These are phyloP conservation scores for Penicillium griseofulvum DNA, from an alignment of 2,329 filamentous ascomycete species.

Conservation along the genomic window DNA sequence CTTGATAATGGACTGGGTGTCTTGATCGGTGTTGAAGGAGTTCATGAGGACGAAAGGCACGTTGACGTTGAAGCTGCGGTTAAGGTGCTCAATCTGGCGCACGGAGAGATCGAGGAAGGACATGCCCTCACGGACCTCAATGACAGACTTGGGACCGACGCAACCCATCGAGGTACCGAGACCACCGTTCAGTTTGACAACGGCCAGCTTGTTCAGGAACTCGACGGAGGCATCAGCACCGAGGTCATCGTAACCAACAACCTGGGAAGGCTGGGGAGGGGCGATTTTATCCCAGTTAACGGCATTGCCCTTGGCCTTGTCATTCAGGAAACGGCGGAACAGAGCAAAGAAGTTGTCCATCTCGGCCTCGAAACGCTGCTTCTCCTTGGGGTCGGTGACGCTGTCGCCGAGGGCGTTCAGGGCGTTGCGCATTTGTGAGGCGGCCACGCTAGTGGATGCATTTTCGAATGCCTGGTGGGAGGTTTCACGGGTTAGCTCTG, in stretches of 20 bases:
- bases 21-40: constrained; percentile 99
- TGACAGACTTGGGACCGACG: constrained; percentile 98
- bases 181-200: constrained; percentile 98
- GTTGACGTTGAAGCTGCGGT: constrained; percentile 95
- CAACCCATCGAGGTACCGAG: constrained; percentile 99
- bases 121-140: constrained; percentile 99
- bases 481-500: constrained; percentile 7
- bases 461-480: constrained; percentile 86
- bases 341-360: constrained; percentile 99
- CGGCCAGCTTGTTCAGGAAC: constrained; percentile 95
- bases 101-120: constrained; percentile 99
- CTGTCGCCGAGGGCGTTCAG: constrained; percentile 89
- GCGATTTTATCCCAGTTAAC: constrained; percentile 97
- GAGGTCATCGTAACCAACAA: constrained; percentile 90
- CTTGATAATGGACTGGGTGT: constrained; percentile 99
- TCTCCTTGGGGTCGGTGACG: constrained; percentile 71
- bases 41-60: constrained; percentile 99
- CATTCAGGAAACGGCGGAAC: constrained; percentile 96
- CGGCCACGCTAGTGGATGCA: constrained; percentile 95
- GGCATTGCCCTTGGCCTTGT: constrained; percentile 96
- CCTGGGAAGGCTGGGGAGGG: constrained; percentile 87
- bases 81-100: constrained; percentile 97
- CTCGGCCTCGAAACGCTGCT: constrained; percentile 91
- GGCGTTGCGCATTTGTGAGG: constrained; percentile 98
- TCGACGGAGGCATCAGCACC: constrained; percentile 85